phyloP scores from a whole-genome alignment of 1,284 basidiomycete genomes.

The Moesziomyces globuligerus region DNA sequence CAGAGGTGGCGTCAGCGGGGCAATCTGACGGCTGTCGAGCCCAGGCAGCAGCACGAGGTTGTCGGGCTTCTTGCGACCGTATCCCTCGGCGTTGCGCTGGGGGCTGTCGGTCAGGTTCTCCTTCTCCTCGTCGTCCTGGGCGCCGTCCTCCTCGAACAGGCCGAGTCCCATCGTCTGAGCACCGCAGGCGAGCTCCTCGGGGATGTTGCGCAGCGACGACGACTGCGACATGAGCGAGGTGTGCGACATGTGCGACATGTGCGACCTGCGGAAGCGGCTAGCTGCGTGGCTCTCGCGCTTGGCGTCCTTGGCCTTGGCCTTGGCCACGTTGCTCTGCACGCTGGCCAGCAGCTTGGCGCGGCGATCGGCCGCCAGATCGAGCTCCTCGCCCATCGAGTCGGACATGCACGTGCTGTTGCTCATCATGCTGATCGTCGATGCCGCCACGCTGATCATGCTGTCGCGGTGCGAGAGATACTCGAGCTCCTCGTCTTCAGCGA shows the following conservation, averaged over 20 bases:
- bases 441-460: constrained; percentile 46
- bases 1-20: constrained; percentile 36
- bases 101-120: constrained; percentile 32
- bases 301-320: constrained; percentile 33
- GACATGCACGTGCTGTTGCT: constrained; percentile 52
- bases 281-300: constrained; percentile 42
- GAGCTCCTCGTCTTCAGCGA: constrained; percentile 22
- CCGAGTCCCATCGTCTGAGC: constrained; percentile 38
- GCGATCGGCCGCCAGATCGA: constrained; percentile 38
- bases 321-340: constrained; percentile 43
- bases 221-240: constrained; percentile 10
- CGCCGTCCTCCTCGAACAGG: constrained; percentile 33
- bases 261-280: constrained; percentile 23
- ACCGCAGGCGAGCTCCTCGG: constrained; percentile 30
- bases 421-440: constrained; percentile 47
- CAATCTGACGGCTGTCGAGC: constrained; percentile 21
- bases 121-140: constrained; percentile 20
- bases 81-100: background rate
- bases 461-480: constrained; percentile 33
- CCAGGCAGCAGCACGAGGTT: constrained; percentile 28
- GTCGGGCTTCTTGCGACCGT: constrained; percentile 21
- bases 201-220: constrained; percentile 41
- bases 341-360: constrained; percentile 44
- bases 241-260: constrained; percentile 11
- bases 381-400: constrained; percentile 43